Base-by-base conservation (phyloP, 2,329 filamentous ascomycete species). In the Venturia carpophila region DNA sequence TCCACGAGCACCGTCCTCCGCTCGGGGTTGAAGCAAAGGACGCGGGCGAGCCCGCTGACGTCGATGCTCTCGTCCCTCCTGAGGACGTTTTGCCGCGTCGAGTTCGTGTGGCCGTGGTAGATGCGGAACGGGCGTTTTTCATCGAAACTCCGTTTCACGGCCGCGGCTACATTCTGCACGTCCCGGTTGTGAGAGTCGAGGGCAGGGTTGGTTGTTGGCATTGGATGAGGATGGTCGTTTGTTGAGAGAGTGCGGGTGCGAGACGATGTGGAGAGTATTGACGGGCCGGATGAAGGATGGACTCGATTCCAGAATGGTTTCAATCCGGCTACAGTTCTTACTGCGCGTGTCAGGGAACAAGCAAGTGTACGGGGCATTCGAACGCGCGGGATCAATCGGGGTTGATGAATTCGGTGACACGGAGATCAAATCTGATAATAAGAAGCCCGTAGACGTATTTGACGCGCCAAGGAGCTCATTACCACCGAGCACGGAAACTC, bases 31-130 rank as follows among this genome's bases (percentile, higher is more conserved):
- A 92, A 76, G 10, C 78, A 75, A 7, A 92, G 77, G 15, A 92
- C 83, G 72, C 83, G 80, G 68, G 79, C 81, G 13, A 92, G 81
- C 60, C 73, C 71, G 74, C 85, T 87, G 43, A 87, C 91, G 73
- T 91, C 87, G 65, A 92, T 79, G 11, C 84, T 83, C 69, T 83
- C 83, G 71, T 81, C 79, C 49, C 66, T 71, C 37, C 72, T 71
- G 62, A 76, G 74, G 3, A 73, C 69, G 9, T 75, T 74, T 37
- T 82, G 81, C 7, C 89, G 85, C 42, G 89, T 92, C 74, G 85
- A 90, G 76, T 90, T 91, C 34, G 89, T 91, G 0, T 87, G 85
- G 67, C 89, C 89, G 75, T 92, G 89, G 70, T 85, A 89, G 71
- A 92, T 87, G n/a, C 88, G 82, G 74, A 90, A 92, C 1, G 87